Evolutionary conservation across 768 basidiomycete species (phyloP).

Genomic region (Suillus subalutaceus): DNA sequence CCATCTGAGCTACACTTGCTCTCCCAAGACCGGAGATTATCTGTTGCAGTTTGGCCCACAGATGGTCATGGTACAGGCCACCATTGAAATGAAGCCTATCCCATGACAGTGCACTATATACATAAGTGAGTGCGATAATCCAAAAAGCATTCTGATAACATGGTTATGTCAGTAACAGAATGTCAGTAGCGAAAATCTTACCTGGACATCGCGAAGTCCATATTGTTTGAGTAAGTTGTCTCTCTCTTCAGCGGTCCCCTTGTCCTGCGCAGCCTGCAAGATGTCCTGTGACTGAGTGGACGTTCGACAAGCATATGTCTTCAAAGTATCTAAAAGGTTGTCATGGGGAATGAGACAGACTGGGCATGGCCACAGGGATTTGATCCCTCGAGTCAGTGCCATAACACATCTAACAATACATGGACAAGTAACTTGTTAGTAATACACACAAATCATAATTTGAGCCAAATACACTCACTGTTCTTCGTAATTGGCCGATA

Average conservation of each 20-base stretch:
- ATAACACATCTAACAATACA: neutral
- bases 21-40: too few species aligned
- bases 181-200: neutral
- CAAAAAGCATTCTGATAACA: neutral
- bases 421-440: neutral
- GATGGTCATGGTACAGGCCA: neutral
- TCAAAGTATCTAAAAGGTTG: neutral
- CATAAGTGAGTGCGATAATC: neutral
- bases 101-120: neutral
- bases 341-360: neutral
- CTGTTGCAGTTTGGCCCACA: neutral
- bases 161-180: neutral
- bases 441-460: rapidly evolving
- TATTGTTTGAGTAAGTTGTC: neutral
- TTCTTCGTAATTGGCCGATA: neutral
- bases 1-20: neutral
- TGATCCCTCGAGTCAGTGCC: neutral
- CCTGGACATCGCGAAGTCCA: neutral
- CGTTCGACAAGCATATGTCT: neutral
- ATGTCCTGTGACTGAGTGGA: neutral
- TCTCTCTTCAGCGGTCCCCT: too few species aligned
- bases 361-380: neutral
- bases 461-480: neutral
- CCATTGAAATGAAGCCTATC: neutral
- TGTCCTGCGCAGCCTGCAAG: too few species aligned